Percentiles rank a stretch among this genome's conserved stretches.
Evolutionary conservation across 192 early-diverging fungal species (phyloP).

Genomic region (Coemansia aciculifera): DNA sequence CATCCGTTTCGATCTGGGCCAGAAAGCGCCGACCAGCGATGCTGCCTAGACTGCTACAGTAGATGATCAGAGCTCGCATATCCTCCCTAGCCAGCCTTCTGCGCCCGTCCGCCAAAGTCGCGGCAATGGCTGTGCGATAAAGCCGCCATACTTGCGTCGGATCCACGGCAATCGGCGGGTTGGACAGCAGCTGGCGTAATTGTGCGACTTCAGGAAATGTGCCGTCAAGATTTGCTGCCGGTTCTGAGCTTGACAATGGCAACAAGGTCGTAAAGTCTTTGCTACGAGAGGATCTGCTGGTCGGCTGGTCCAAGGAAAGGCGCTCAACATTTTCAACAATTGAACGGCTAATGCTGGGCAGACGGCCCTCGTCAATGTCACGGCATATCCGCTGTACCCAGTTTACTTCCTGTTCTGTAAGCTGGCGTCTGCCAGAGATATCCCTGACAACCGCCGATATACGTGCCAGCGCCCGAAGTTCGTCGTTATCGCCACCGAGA

Average conservation of each 20-base stretch:
- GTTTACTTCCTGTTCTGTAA: conserved; percentile 21
- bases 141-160: conserved; percentile 16
- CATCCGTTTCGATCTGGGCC: conserved; percentile 36
- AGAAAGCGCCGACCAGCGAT: conserved; percentile 26
- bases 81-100: neutral
- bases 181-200: conserved; percentile 13
- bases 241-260: neutral
- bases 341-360: neutral
- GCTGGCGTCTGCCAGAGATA: conserved; percentile 13
- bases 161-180: conserved; percentile 16
- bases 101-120: neutral
- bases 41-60: conserved; percentile 22
- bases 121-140: conserved; percentile 15
- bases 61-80: conserved; percentile 11
- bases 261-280: neutral
- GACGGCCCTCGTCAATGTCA: conserved; percentile 1
- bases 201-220: neutral
- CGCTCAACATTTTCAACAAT: neutral
- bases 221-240: neutral
- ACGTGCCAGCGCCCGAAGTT: conserved; percentile 20
- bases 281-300: neutral
- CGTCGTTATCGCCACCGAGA: conserved; percentile 29
- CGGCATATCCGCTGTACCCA: conserved; percentile 24
- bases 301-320: neutral
- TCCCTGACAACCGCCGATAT: conserved; percentile 14